Evolutionary conservation across 352 stramenopile genomes (phyloP), one percentile per base, ranked within the genome.

Genomic region (Blastocystis sp.): DNA sequence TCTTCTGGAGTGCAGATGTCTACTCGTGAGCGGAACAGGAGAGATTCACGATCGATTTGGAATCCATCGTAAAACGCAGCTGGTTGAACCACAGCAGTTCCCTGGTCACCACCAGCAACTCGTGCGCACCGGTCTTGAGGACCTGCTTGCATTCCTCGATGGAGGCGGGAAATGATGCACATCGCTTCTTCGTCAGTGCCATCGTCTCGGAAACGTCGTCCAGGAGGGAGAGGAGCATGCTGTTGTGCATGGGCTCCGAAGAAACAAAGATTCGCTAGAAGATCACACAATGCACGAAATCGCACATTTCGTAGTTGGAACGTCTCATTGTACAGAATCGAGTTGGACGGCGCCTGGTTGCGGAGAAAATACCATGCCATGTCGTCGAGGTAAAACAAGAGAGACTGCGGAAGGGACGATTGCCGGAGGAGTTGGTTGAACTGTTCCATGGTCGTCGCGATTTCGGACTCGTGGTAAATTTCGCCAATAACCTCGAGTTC

Each of bases 231-330:
- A 81, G 48, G 10, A 81, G 1, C 5, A 81, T 14, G 10, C 45
- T 45, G 19, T 21, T n/a, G 2, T 41, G 70, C 19, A 81, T 21
- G 17, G n/a, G 45, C 3, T 21, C 14, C 3, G 34, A 2, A 3
- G 28, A 43, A 4, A 81, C 52, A 38, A 52, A 81, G 10, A 81
- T 52, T 48, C 38, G 23, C 70, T 81, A 81, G 2, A 21, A 19
- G 23, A 41, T 2, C 34, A 43, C 21, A 71, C 19, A 9, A 81
- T 23, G 28, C 9, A 2, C 9, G 23, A 28, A 11, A 40, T 21
- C 2, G 38, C 65, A 81, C 70, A n/a, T 40, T 56, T n/a, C 40
- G 45, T 17, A 64, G 43, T 17, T 64, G 48, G 19, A 81, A 34
- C 23, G 48, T 21, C n/a, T 53, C 48, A 3, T 62, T 62, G 9